Evolutionary conservation across 2,329 filamentous ascomycete species (phyloP), one percentile per base, ranked within the genome.

Genomic region (Ophioceras dolichostomum): DNA sequence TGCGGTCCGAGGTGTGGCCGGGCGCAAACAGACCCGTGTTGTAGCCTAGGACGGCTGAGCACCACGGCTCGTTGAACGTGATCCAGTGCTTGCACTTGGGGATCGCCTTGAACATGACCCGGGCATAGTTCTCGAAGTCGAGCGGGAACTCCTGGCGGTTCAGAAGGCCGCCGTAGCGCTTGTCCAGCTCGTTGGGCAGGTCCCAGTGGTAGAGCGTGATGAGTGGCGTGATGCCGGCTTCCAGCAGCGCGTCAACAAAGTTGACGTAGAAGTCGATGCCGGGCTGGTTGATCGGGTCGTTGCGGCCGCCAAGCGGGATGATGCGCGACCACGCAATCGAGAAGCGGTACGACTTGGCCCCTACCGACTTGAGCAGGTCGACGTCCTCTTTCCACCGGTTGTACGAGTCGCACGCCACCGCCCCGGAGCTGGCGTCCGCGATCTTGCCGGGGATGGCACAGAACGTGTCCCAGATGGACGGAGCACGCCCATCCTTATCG

Each of bases 381-480:
- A 93, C 83, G 53, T 94, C 86, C 52, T 85, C 76, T 28, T 65
- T 67, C 36, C 78, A 84, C 37, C 80, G 77, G 61, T 89, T 79
- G 67, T 93, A 93, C 20, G 83, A 88, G 63, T 93, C 84, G 61
- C 86, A 94, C 27, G 86, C 85, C 31, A 83, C 72, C 36, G 75
- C 78, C 37, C 86, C 86, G 31, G 76, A 80, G 47, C 70, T 77
- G 40, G 76, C 79, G 49, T 84, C 82, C 39, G 84, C 83, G 50
- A 91, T 87, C 61, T 91, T 93, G 50, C 83, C 83, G 6, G 81
- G 77, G 38, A 76, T 79, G 44, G 73, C 73, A 61, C 82, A 88
- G 64, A 93, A 93, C n/a, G 73, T 79, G 60, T 94, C 86, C 86
- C 86, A 93, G 57, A 93, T 91, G 43, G 81, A 85, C 38, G 83